These are phyloP conservation scores for Suillus hirtellus DNA, from an alignment of 768 basidiomycete genomes.

Conservation along the genomic window DNA sequence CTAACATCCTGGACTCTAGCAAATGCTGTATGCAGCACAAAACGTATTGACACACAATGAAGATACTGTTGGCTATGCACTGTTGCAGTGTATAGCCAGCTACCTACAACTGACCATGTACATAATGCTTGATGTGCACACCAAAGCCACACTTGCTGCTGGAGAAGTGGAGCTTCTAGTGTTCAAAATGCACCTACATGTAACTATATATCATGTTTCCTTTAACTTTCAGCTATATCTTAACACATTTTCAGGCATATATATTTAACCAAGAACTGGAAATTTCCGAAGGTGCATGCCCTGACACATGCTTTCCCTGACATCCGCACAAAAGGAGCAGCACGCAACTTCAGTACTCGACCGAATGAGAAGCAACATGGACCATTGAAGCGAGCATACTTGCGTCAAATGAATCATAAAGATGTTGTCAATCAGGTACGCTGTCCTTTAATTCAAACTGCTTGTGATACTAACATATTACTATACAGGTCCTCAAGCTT, in stretches of 20 bases:
- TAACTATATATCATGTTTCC: neutral
- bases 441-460: neutral
- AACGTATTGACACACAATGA: neutral
- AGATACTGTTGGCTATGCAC: conserved; percentile 19
- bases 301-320: conserved; percentile 4
- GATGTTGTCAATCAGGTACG: conserved; percentile 33
- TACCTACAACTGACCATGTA: conserved; percentile 34
- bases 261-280: conserved; percentile 8
- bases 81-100: conserved; percentile 31
- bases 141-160: conserved; percentile 24
- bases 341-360: conserved; percentile 31
- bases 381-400: conserved; percentile 26
- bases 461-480: neutral
- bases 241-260: neutral
- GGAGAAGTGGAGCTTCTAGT: conserved; percentile 9
- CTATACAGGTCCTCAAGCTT: conserved; percentile 1
- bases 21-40: conserved; percentile 2
- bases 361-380: conserved; percentile 32
- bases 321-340: neutral
- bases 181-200: neutral
- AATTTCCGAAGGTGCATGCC: conserved; percentile 7
- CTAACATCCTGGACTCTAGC: neutral
- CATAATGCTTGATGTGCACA: conserved; percentile 32
- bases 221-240: neutral
- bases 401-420: conserved; percentile 32